Evolutionary conservation across 2,329 filamentous ascomycete species (phyloP), one percentile per base, ranked within the genome.

Genomic region (Diaporthe ilicicola): DNA sequence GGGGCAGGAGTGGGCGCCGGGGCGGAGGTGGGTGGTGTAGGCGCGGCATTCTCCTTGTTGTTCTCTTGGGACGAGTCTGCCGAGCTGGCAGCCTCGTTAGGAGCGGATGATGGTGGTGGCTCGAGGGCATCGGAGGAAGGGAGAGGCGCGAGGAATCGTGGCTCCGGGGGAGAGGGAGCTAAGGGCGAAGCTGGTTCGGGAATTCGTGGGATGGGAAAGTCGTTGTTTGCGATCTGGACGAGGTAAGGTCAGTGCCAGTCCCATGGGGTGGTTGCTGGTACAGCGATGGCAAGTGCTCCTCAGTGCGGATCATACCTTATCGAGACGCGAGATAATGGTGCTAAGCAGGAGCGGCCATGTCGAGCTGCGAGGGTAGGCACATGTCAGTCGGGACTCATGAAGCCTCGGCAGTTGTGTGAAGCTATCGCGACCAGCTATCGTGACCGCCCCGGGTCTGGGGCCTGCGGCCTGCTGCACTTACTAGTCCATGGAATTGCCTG

Each of bases 151-250:
- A 86, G 80, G 71, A 83, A 82, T 74, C 82, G 83, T 71, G 79
- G 79, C 70, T 80, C 82, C 73, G 78, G 81, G 75, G 78, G 77
- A 71, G 83, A 78, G 68, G 83, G 78, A 75, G 78, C 77, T 72
- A 83, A 78, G 69, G 83, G 78, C 75, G 82, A 77, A 72, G 82
- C 80, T 29, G 81, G 81, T 15, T 82, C 82, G 19, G 83, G 82
- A 42, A 87, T 86, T 66, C 89, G 81, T 67, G 93, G 93, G 75
- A 92, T 91, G 51, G 93, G 90, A 76, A 97, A 97, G 66, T 92
- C 91, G 78, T 90, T 86, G 80, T 89, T 88, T 50, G 93, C 89
- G 75, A 94, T 95, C 93, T 97, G 56, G 29, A 44, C 4, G 48
- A 44, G 42, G 37, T 51, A 13, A 13, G 66, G 64, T 72, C 44